These are phyloP conservation scores for Cafeteria roenbergensis DNA, from an alignment of 108 stramenopile species.

Conservation along the genomic window DNA sequence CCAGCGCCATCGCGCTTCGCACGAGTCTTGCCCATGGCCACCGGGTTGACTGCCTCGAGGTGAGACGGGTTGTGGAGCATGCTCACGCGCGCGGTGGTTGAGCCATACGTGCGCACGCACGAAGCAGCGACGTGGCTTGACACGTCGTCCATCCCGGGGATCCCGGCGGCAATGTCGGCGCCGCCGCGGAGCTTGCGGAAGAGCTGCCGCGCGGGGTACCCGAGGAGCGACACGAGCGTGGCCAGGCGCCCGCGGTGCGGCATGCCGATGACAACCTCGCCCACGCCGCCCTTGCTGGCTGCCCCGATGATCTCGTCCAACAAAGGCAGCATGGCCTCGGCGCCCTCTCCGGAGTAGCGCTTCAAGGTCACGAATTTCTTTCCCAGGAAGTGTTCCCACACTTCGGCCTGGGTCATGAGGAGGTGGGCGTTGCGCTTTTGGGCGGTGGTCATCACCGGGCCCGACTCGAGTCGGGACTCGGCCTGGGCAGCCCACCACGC, in stretches of 20 bases:
- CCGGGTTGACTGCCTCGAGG: constrained; percentile 91
- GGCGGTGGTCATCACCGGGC: constrained; percentile 31
- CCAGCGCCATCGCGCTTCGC: constrained; percentile 50
- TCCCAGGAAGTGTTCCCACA: constrained; percentile 88
- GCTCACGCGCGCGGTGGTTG: constrained; percentile 59
- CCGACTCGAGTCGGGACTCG: constrained; percentile 58
- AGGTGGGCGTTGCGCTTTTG: constrained; percentile 76
- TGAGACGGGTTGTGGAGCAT: constrained; percentile 94
- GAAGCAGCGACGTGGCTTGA: constrained; percentile 85
- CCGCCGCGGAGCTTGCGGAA: constrained; percentile 4
- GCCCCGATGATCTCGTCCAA: constrained; percentile 83
- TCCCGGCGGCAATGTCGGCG: constrained; percentile 2
- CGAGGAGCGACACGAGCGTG: constrained; percentile 2
- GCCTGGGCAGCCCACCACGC: constrained; percentile 47
- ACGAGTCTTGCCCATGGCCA: constrained; percentile 86
- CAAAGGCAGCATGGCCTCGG: constrained; percentile 83
- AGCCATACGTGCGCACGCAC: constrained; percentile 78
- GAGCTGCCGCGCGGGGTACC: constrained; percentile 2
- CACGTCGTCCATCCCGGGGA: constrained; percentile 5
- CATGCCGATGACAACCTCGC: constrained; percentile 93
- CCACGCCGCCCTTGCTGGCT: constrained; percentile 74
- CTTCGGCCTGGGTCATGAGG: constrained; percentile 78
- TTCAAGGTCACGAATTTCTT: constrained; percentile 94
- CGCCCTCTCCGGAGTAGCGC: constrained; percentile 89
- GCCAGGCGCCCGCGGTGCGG: constrained; percentile 59